A percentile compares a stretch with the other conserved stretches of the same genome.
Conservation (phyloP, 1,284 basidiomycete species). For the Leccinum solheimii region DNA sequence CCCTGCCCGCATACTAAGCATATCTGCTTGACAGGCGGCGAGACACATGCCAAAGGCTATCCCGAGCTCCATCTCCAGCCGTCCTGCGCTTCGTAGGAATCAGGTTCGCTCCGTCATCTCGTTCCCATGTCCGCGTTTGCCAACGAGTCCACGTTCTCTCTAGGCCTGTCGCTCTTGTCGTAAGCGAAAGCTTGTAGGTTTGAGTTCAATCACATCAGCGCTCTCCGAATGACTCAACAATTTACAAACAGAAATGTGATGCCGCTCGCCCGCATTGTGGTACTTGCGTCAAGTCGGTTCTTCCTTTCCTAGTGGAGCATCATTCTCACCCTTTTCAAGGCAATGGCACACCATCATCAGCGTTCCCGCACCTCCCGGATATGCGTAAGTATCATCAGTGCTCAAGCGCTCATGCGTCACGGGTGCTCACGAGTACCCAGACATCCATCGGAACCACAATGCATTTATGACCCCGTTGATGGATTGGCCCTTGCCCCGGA, state of each 20-base stretch:
- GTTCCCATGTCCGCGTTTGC: slow-evolving; percentile 2
- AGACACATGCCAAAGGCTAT: slow-evolving; percentile 63
- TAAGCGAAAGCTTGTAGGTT: slow-evolving; percentile 73
- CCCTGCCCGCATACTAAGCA: background rate
- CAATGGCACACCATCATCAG: slow-evolving; percentile 78
- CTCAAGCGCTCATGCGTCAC: background rate
- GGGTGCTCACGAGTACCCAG: slow-evolving; percentile 39
- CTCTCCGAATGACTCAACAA: slow-evolving; percentile 12
- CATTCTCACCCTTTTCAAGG: slow-evolving; percentile 38
- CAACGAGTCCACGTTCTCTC: slow-evolving; percentile 2
- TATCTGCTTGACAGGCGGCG: slow-evolving; percentile 3
- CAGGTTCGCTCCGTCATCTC: slow-evolving; percentile 48
- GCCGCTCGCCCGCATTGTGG: slow-evolving; percentile 78
- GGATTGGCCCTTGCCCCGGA: slow-evolving; percentile 72
- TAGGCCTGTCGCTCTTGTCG: slow-evolving; percentile 80
- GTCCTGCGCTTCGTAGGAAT: slow-evolving; percentile 74
- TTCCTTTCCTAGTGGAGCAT: slow-evolving; percentile 1
- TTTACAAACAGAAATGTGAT: slow-evolving; percentile 69
- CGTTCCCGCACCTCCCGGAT: slow-evolving; percentile 76
- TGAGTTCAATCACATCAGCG: background rate
- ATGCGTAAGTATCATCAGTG: slow-evolving; percentile 54
- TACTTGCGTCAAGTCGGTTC: slow-evolving; percentile 74
- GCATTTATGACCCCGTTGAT: slow-evolving; percentile 81
- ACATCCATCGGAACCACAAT: slow-evolving; percentile 77
- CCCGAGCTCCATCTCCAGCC: slow-evolving; percentile 35